These are phyloP conservation scores for Ostreobium quekettii DNA, from an alignment of 139 green algal genomes.

Conservation along the genomic window DNA sequence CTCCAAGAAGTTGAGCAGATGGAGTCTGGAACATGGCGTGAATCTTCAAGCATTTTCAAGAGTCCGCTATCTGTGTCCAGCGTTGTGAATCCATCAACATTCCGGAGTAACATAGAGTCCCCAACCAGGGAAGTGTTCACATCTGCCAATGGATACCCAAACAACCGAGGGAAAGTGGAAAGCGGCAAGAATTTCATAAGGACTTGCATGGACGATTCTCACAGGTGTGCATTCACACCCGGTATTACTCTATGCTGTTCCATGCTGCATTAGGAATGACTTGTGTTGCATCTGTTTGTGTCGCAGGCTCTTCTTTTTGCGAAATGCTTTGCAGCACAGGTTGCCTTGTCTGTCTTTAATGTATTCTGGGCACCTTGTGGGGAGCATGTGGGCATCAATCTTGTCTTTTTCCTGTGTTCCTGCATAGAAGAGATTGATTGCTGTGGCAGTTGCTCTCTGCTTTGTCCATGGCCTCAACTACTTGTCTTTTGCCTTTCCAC, in stretches of 20 bases:
- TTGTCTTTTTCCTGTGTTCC: neutral
- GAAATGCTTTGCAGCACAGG: neutral
- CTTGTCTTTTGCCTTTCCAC: no score
- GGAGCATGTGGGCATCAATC: constrained; percentile 15
- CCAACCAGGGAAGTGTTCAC: constrained; percentile 27
- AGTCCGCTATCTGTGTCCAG: neutral
- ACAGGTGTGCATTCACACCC: neutral
- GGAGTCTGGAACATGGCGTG: neutral
- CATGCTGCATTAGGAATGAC: no score
- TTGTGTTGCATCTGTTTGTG: neutral
- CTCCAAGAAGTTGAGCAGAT: neutral
- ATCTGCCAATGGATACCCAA: constrained; percentile 30
- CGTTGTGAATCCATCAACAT: neutral
- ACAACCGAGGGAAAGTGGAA: constrained; percentile 15
- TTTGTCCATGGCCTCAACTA: no score
- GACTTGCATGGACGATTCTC: neutral
- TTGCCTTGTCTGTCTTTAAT: neutral
- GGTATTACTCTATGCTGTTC: no score
- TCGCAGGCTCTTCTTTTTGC: neutral
- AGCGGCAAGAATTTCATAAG: neutral
- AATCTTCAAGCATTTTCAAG: neutral
- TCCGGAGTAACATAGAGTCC: constrained; percentile 9
- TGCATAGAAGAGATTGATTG: no score
- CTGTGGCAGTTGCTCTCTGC: no score
- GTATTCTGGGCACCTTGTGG: constrained; percentile 11